These are phyloP conservation scores for Colletotrichum nymphaeae DNA, from an alignment of 2,329 filamentous ascomycete species.

Conservation along the genomic window DNA sequence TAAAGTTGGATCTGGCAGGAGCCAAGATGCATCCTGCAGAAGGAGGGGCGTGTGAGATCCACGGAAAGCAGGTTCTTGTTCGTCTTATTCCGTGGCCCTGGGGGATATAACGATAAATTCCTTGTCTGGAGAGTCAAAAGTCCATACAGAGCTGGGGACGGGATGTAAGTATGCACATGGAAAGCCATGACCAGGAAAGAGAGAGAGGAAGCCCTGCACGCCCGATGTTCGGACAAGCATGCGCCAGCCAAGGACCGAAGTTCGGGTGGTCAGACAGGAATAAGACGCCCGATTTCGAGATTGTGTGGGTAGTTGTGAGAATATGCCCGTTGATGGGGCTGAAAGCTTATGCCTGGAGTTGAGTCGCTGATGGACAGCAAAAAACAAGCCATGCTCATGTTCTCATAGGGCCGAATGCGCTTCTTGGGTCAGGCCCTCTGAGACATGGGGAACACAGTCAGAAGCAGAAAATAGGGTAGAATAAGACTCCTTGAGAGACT, in stretches of 20 bases:
- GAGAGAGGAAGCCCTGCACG: neutral
- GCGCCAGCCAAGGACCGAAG: conserved; percentile 26
- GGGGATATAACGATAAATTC: neutral
- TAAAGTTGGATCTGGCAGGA: conserved; percentile 33
- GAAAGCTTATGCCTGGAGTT: neutral
- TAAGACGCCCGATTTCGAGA: conserved; percentile 26
- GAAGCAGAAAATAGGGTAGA: neutral
- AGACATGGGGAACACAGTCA: conserved; percentile 18
- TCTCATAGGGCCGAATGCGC: neutral
- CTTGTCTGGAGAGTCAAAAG: neutral
- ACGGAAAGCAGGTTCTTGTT: neutral
- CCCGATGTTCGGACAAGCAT: conserved; percentile 21
- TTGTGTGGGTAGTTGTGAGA: neutral
- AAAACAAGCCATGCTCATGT: neutral
- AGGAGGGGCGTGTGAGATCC: conserved; percentile 19
- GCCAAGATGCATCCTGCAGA: conserved; percentile 7
- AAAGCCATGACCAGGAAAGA: neutral
- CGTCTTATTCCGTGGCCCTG: neutral
- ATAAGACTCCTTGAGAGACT: neutral
- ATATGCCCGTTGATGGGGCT: conserved; percentile 25
- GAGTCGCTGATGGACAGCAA: neutral
- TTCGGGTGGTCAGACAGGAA: conserved; percentile 10
- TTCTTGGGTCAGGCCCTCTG: neutral
- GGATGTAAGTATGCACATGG: neutral
- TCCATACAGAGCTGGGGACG: neutral